Conservation (phyloP, 495 filamentous ascomycete genomes). For the Aspergillus cavernicola region DNA sequence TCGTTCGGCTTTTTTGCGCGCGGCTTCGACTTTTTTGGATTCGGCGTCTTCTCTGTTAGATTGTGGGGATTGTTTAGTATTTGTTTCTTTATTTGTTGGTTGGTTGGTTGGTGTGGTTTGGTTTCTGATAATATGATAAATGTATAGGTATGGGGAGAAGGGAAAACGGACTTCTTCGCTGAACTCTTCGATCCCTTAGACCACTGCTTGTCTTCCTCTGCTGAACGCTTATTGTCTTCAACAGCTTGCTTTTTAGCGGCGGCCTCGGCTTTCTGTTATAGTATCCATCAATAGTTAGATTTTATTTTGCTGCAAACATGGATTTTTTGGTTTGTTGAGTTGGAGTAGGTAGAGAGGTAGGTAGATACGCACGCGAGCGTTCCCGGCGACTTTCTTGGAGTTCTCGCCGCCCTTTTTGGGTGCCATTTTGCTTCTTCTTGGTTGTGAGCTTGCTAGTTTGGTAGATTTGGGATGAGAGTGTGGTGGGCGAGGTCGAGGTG, state of each 20-base stretch:
- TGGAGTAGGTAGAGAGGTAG: not conserved
- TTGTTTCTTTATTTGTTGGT: not conserved
- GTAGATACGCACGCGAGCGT: conserved; percentile 55
- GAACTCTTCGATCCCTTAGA: conserved; percentile 76
- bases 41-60: conserved; percentile 71
- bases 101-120: no score
- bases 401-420: conserved; percentile 68
- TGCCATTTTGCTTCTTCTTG: conserved; percentile 25
- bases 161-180: conserved; percentile 72
- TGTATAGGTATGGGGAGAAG: not conserved
- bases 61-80: not conserved
- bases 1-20: conserved; percentile 83
- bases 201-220: conserved; percentile 76
- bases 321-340: not conserved
- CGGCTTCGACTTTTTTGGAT: conserved; percentile 79
- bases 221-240: conserved; percentile 62
- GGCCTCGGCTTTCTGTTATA: conserved; percentile 74
- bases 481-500: not conserved
- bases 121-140: no score
- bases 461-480: not conserved
- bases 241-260: conserved; percentile 72
- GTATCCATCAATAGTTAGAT: not conserved
- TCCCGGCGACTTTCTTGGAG: conserved; percentile 85
- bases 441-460: not conserved
- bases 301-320: not conserved